Conservation (phyloP, 2,329 filamentous ascomycete genomes). For the Sclerotinia glacialis region DNA sequence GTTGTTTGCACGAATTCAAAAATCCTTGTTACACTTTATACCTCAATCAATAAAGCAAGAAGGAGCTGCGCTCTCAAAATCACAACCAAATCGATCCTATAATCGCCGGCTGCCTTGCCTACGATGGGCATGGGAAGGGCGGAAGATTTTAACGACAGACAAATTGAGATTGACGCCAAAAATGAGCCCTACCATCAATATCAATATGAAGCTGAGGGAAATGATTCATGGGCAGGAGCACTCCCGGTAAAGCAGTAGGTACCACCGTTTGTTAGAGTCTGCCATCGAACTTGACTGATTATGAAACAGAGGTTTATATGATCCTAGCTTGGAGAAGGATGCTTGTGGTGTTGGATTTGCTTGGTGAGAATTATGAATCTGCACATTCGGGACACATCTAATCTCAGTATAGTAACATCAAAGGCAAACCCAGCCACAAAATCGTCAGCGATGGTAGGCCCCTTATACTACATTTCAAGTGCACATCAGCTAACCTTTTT, state of each 20-base stretch:
- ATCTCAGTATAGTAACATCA: conserved; percentile 71
- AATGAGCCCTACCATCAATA: conserved; percentile 65
- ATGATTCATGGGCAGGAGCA: conserved; percentile 85
- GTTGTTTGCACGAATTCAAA: background rate
- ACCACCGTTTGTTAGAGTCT: background rate
- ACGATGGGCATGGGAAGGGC: conserved; percentile 59
- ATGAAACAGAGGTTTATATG: conserved; percentile 72
- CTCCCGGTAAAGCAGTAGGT: conserved; percentile 87
- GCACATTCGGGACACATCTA: conserved; percentile 24
- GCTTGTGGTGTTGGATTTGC: conserved; percentile 99
- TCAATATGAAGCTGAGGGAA: conserved; percentile 85
- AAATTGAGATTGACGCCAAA: conserved; percentile 59
- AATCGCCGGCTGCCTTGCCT: conserved; percentile 49
- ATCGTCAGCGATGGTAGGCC: conserved; percentile 90
- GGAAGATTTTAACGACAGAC: conserved; percentile 67
- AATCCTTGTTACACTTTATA: background rate
- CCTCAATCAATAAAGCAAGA: background rate
- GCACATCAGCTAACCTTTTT: conserved; percentile 39
- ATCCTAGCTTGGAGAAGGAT: conserved; percentile 96
- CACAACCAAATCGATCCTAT: conserved; percentile 22
- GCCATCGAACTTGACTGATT: conserved; percentile 1
- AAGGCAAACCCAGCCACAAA: conserved; percentile 95
- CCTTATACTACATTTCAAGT: conserved; percentile 20
- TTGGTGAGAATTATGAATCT: conserved; percentile 61
- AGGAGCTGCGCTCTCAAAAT: conserved; percentile 28